Conservation (phyloP, 2,329 filamentous ascomycete genomes). For the Colletotrichum paranaense region DNA sequence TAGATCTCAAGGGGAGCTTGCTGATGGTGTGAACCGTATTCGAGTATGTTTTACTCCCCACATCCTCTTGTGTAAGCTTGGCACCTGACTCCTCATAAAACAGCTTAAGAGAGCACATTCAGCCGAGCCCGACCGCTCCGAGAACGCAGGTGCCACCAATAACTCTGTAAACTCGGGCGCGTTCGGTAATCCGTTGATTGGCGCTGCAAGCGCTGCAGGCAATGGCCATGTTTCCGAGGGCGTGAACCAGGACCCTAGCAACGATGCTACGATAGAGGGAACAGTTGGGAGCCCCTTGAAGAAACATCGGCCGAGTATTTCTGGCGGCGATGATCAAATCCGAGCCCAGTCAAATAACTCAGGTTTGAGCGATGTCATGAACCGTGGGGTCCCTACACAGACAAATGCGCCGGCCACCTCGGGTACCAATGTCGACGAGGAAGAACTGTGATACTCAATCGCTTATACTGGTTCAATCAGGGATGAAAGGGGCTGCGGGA, state of each 20-base stretch:
- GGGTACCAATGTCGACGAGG: constrained; percentile 20
- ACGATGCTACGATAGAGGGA: constrained; percentile 11
- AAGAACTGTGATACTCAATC: constrained; percentile 22
- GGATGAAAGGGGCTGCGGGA: background rate
- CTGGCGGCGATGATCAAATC: constrained; percentile 5
- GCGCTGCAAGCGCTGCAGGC: background rate
- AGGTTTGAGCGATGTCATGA: background rate
- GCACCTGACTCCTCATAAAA: constrained; percentile 11
- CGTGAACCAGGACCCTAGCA: background rate
- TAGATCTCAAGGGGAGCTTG: constrained; percentile 78
- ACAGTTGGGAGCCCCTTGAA: constrained; percentile 36
- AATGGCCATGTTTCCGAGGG: background rate
- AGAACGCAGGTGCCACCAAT: background rate
- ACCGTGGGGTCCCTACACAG: background rate
- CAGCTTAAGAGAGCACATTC: constrained; percentile 87
- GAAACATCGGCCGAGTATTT: constrained; percentile 34
- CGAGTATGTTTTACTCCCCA: constrained; percentile 65
- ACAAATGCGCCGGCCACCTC: background rate
- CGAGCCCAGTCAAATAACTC: background rate
- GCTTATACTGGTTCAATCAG: background rate
- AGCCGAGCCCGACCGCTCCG: constrained; percentile 69
- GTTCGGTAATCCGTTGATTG: background rate
- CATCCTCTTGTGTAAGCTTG: background rate
- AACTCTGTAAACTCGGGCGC: background rate
- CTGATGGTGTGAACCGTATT: constrained; percentile 85